Percentiles rank a stretch among this genome's conserved stretches.
Conservation (phyloP, 176 grass and related monocot species). For the Triticum urartu region DNA sequence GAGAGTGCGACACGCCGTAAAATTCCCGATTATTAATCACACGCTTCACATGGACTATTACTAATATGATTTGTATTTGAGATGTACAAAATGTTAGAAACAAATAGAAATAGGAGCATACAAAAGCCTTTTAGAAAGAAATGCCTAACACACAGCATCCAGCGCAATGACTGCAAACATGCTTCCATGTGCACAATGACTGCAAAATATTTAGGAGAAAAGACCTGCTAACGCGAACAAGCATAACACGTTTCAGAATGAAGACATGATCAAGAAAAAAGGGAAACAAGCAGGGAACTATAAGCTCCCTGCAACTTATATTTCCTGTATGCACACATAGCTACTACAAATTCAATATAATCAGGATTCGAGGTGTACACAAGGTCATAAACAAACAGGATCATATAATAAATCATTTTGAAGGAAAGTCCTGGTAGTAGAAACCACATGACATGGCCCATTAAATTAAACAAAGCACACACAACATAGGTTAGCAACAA, state of each 20-base stretch:
- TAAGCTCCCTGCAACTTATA: background rate
- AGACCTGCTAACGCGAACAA: background rate
- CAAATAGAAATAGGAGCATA: background rate
- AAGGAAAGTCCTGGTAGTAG: background rate
- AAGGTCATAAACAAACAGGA: background rate
- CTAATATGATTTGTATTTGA: background rate
- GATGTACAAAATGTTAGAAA: background rate
- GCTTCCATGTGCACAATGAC: background rate
- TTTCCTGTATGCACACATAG: background rate
- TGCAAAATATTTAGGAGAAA: background rate
- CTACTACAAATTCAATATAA: background rate
- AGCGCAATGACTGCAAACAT: background rate
- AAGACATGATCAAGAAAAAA: background rate
- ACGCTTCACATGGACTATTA: background rate
- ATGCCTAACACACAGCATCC: background rate
- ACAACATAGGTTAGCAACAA: background rate
- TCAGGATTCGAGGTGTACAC: background rate
- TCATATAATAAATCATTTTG: constrained; percentile 1
- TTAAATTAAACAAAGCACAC: background rate
- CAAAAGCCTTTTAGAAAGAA: background rate
- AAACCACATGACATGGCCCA: background rate
- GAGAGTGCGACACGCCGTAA: background rate
- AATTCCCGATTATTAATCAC: background rate
- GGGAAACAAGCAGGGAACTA: background rate
- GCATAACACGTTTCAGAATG: background rate